These are phyloP conservation scores for Aquilaria malaccensis DNA, from an alignment of 345 rosid genomes.

Conservation along the genomic window DNA sequence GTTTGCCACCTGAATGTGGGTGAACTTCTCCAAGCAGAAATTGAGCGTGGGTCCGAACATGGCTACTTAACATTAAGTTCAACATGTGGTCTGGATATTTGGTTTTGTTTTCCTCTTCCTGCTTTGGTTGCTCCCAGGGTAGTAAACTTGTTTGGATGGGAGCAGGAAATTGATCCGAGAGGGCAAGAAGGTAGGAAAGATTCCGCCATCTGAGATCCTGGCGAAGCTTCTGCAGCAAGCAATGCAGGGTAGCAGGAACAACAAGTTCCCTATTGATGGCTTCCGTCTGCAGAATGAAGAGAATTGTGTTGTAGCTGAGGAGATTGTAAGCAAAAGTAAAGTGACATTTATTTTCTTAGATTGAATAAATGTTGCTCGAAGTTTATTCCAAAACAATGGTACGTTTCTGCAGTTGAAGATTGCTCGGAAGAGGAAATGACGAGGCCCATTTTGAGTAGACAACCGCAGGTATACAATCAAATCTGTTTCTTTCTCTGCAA, in stretches of 20 bases:
- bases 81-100: not conserved
- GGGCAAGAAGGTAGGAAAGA: slow-evolving; percentile 8
- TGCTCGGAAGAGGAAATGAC: slow-evolving; percentile 9
- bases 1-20: slow-evolving; percentile 10
- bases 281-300: slow-evolving; percentile 5
- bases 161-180: slow-evolving; percentile 4
- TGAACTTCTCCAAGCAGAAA: slow-evolving; percentile 11
- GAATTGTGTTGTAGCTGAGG: slow-evolving; percentile 3
- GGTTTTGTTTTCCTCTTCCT: no score
- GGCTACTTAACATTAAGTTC: slow-evolving; percentile 3
- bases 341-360: not conserved
- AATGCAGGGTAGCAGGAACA: slow-evolving; percentile 4
- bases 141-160: not conserved
- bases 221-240: slow-evolving; percentile 7
- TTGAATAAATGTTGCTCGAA: not conserved
- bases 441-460: slow-evolving; percentile 7
- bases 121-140: not conserved
- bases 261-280: slow-evolving; percentile 11
- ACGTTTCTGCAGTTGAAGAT: slow-evolving; percentile 2
- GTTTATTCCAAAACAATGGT: not conserved
- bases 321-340: not conserved
- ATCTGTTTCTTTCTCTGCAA: no score
- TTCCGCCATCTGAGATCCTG: slow-evolving; percentile 5
- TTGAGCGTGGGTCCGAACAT: slow-evolving; percentile 7
- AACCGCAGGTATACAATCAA: not conserved